phyloP scores from a whole-genome alignment of 352 stramenopile species.

The Pythium aristosporum region DNA sequence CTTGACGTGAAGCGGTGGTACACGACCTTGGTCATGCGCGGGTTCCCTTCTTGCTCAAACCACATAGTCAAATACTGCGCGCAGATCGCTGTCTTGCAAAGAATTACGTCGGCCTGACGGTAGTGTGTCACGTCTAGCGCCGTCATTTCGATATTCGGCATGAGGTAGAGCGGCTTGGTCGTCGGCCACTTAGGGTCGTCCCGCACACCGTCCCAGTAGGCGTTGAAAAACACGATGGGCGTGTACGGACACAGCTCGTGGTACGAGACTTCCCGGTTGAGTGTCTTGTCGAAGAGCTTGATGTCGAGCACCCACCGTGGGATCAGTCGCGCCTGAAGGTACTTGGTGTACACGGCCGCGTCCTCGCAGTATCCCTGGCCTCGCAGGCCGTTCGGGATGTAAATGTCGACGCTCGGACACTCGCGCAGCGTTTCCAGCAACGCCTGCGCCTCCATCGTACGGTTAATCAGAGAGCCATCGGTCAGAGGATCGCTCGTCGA shows the following conservation, averaged over 20 bases:
- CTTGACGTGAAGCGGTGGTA: constrained; percentile 62
- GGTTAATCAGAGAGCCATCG: constrained; percentile 17
- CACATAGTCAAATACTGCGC: constrained; percentile 40
- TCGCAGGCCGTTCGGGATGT: constrained; percentile 39
- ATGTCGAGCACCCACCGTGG: constrained; percentile 35
- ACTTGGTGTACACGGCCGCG: constrained; percentile 56
- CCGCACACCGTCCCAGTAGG: constrained; percentile 33
- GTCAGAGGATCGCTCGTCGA: neutral
- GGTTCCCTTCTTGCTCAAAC: constrained; percentile 61
- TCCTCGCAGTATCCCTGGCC: constrained; percentile 75
- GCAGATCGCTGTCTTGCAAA: constrained; percentile 68
- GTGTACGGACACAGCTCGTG: constrained; percentile 37
- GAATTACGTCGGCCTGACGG: constrained; percentile 45
- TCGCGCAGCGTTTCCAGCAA: constrained; percentile 44
- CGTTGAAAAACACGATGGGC: constrained; percentile 36
- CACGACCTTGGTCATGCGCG: constrained; percentile 42
- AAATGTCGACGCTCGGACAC: constrained; percentile 69
- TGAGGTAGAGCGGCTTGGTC: constrained; percentile 34
- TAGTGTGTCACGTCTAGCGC: constrained; percentile 46
- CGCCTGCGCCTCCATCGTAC: constrained; percentile 10
- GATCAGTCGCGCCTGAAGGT: constrained; percentile 28
- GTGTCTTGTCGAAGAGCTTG: constrained; percentile 13
- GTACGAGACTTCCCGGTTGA: constrained; percentile 27
- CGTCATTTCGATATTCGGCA: constrained; percentile 48
- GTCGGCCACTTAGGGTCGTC: constrained; percentile 24